phyloP scores from a whole-genome alignment of 2,329 filamentous ascomycete genomes.

The Didymella lethalis region DNA sequence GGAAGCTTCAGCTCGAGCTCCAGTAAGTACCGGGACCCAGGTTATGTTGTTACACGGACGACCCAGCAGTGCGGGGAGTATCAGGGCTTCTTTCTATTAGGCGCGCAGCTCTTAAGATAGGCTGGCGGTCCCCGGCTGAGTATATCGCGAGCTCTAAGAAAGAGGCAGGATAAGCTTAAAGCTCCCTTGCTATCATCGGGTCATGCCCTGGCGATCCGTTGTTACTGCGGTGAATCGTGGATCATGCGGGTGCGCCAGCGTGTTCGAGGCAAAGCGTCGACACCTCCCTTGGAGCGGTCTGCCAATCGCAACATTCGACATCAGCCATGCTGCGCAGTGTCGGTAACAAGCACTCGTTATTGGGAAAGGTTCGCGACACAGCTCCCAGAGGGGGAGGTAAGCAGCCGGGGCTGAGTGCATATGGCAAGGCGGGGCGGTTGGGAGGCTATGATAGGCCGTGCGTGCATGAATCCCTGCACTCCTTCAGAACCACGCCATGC shows the following conservation, averaged over 20 bases:
- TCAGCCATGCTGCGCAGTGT: conserved; percentile 25
- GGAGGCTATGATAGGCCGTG: conserved; percentile 22
- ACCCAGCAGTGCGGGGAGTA: conserved; percentile 17
- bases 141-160: conserved; percentile 22
- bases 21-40: conserved; percentile 14
- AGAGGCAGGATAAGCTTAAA: conserved; percentile 29
- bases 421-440: conserved; percentile 27
- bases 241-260: conserved; percentile 27
- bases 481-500: conserved; percentile 19
- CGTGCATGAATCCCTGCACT: conserved; percentile 27
- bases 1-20: conserved; percentile 16
- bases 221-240: conserved; percentile 24
- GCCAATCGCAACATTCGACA: conserved; percentile 14
- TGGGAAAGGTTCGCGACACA: conserved; percentile 12
- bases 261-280: conserved; percentile 21
- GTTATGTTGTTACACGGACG: conserved; percentile 19
- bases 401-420: conserved; percentile 41
- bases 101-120: conserved; percentile 23
- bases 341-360: conserved; percentile 18
- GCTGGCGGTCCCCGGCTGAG: conserved; percentile 25
- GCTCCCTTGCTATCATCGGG: conserved; percentile 29
- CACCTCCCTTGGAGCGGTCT: conserved; percentile 12
- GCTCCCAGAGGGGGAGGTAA: conserved; percentile 16
- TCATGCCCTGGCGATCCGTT: conserved; percentile 33
- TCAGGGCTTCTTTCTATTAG: conserved; percentile 10